Conservation (phyloP, 106 monocot genomes). For the Gastrodia elata region DNA sequence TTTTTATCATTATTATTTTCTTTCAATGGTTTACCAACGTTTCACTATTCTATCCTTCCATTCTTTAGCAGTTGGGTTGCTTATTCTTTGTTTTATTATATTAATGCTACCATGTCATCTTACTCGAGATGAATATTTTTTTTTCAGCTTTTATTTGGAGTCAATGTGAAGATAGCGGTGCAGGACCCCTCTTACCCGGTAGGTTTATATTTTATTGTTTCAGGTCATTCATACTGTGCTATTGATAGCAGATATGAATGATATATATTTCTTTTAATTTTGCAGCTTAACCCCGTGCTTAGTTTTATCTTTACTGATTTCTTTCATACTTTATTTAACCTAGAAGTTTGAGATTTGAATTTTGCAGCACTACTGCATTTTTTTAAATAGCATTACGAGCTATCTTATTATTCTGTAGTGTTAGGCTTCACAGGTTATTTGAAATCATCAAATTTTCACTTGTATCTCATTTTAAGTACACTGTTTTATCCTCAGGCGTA, state of each 20-base stretch:
- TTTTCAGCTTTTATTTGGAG: slow-evolving; percentile 81
- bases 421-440: neutral
- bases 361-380: neutral
- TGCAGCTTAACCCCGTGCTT: neutral
- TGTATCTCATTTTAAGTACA: neutral
- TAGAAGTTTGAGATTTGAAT: too few relatives aligned
- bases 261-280: neutral
- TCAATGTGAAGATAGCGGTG: slow-evolving; percentile 72
- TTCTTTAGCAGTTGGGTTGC: neutral
- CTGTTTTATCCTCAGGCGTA: slow-evolving; percentile 46
- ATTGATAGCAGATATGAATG: neutral
- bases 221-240: neutral
- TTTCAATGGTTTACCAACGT: neutral
- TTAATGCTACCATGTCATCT: neutral
- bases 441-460: neutral
- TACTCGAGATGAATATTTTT: neutral
- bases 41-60: neutral
- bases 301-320: neutral
- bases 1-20: slow-evolving; percentile 6
- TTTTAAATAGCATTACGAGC: neutral
- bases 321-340: neutral
- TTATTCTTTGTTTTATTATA: neutral
- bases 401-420: neutral
- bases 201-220: slow-evolving; percentile 10
- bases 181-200: slow-evolving; percentile 98